Percentiles rank a stretch among this genome's conserved stretches.
phyloP scores from a whole-genome alignment of 73 alveolate genomes.

The Stentor roeselii region DNA sequence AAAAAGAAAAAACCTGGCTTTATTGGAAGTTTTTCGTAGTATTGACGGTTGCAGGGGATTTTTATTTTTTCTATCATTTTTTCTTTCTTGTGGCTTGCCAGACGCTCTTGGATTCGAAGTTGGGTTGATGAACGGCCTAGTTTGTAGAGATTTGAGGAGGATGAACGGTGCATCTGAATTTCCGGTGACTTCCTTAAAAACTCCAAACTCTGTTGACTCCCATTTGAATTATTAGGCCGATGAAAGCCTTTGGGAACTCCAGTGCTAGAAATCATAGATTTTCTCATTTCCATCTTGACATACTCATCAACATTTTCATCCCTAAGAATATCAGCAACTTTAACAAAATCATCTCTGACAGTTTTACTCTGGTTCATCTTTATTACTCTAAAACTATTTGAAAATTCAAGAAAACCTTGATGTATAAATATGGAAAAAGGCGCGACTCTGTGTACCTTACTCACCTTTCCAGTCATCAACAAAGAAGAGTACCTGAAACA shows the following conservation, averaged over 20 bases:
- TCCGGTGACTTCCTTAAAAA: too few species aligned
- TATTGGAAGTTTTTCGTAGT: not conserved
- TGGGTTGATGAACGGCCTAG: not conserved
- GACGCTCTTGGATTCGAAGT: too few species aligned
- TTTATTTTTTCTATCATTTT: slow-evolving; percentile 8
- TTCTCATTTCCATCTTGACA: not conserved
- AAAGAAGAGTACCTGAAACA: too few species aligned
- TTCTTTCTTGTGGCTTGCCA: not conserved
- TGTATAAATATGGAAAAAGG: too few species aligned
- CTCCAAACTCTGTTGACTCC: not conserved
- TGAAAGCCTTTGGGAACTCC: not conserved
- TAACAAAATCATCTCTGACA: too few species aligned
- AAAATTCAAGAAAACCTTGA: too few species aligned
- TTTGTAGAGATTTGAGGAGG: not conserved
- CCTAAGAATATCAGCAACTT: too few species aligned
- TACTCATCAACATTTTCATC: not conserved
- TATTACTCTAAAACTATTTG: too few species aligned
- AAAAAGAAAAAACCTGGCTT: slow-evolving; percentile 27
- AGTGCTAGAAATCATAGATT: not conserved
- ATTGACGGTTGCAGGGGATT: not conserved
- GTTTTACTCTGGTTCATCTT: too few species aligned
- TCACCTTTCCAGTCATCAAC: too few species aligned
- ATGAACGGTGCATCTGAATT: not conserved
- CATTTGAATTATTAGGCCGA: not conserved
- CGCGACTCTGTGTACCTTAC: too few species aligned